Conservation (phyloP, 2,329 filamentous ascomycete genomes). For the Fusarium sp. region DNA sequence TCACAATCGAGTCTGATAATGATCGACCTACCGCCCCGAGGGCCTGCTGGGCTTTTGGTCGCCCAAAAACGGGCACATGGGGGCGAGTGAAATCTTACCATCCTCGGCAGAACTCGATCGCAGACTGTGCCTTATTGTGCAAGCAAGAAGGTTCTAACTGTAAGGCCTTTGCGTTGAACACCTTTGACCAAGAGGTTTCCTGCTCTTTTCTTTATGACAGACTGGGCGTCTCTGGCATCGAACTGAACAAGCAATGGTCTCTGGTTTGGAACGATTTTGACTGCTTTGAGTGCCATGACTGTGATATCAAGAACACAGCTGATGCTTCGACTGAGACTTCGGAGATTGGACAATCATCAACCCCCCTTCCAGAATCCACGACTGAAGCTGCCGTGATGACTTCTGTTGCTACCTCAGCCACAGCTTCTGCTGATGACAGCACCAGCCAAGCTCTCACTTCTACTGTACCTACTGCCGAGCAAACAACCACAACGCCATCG, state of each 20-base stretch:
- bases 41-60: slow-evolving; percentile 19
- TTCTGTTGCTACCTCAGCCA: not conserved
- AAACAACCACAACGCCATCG: not conserved
- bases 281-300: slow-evolving; percentile 21
- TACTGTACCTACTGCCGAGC: not conserved
- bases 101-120: slow-evolving; percentile 21
- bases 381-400: not conserved
- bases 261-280: slow-evolving; percentile 23
- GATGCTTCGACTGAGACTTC: not conserved
- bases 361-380: fast-evolving
- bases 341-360: not conserved
- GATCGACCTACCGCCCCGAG: not conserved
- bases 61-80: not conserved
- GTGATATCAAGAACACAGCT: not conserved
- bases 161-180: slow-evolving; percentile 9
- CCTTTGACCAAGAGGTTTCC: not conserved
- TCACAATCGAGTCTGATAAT: not conserved
- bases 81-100: not conserved
- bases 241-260: not conserved
- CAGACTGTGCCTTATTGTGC: slow-evolving; percentile 18
- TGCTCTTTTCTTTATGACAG: not conserved
- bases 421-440: not conserved
- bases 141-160: slow-evolving; percentile 12
- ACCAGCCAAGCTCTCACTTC: not conserved
- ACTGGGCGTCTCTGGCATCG: slow-evolving; percentile 2